phyloP scores from a whole-genome alignment of 768 basidiomycete genomes.

The Royoungia palumana region DNA sequence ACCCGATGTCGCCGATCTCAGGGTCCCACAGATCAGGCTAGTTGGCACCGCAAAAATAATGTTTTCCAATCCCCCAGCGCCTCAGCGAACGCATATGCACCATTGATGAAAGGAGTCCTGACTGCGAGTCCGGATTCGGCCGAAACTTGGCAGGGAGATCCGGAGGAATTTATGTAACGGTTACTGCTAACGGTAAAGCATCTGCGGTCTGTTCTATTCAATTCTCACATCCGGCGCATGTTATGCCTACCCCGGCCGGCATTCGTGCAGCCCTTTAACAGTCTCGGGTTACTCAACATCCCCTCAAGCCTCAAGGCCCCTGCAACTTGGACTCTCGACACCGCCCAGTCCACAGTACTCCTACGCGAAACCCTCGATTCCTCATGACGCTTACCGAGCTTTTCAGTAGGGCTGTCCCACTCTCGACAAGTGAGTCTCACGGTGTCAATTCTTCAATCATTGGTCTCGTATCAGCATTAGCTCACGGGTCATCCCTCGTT shows the following conservation, averaged over 20 bases:
- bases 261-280: not conserved
- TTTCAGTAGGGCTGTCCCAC: not conserved
- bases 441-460: not conserved
- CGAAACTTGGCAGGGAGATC: not conserved
- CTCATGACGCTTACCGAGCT: constrained; percentile 8
- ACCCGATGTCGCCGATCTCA: too few relatives aligned
- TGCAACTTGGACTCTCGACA: not conserved
- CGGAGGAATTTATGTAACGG: too few relatives aligned
- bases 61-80: too few relatives aligned
- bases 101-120: too few relatives aligned
- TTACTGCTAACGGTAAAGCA: too few relatives aligned
- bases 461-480: constrained; percentile 1
- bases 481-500: constrained; percentile 1
- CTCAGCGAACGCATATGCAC: too few relatives aligned
- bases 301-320: not conserved
- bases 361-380: not conserved
- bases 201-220: too few relatives aligned
- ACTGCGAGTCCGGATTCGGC: not conserved
- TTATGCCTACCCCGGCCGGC: too few relatives aligned
- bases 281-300: not conserved
- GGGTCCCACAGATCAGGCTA: too few relatives aligned
- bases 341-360: not conserved
- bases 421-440: constrained; percentile 15
- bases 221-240: not conserved
- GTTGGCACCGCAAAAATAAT: too few relatives aligned